A percentile compares a stretch with the other conserved stretches of the same genome.
These are phyloP conservation scores for Nakaseomyces uthaithaninus DNA, from an alignment of 1,139 yeast species.

Conservation along the genomic window DNA sequence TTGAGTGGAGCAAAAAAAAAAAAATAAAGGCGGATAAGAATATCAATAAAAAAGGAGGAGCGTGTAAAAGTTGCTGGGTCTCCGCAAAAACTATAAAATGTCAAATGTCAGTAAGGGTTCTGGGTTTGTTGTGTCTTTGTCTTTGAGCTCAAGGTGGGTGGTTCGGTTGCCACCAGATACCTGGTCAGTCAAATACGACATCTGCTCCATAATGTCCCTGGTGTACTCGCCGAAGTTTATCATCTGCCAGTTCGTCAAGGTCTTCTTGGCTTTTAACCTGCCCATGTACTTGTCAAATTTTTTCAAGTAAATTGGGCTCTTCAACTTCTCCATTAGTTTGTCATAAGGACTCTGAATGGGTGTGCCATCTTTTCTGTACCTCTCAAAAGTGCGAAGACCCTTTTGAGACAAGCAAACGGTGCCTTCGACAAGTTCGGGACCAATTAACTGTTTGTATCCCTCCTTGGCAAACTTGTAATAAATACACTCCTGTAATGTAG, in stretches of 20 bases:
- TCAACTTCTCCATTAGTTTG: background rate
- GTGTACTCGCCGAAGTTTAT: constrained; percentile 5
- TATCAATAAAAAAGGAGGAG: no score
- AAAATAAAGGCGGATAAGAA: no score
- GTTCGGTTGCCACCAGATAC: background rate
- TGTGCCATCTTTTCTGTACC: background rate
- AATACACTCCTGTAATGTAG: constrained; percentile 6
- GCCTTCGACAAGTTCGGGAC: background rate
- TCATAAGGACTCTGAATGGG: background rate
- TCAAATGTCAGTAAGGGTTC: background rate
- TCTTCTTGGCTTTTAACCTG: background rate
- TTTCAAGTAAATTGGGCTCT: background rate
- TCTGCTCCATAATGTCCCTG: constrained; percentile 3
- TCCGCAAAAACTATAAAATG: background rate
- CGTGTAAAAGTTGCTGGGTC: no score
- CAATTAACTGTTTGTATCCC: constrained; percentile 2
- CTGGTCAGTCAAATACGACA: background rate
- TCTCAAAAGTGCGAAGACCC: background rate
- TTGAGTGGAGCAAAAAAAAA: no score
- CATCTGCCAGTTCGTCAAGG: constrained; percentile 4
- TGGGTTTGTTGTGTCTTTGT: background rate
- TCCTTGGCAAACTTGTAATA: constrained; percentile 5
- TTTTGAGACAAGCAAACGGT: constrained; percentile 1
- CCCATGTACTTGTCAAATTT: constrained; percentile 2
- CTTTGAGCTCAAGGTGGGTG: background rate